Conservation (phyloP, 2,329 filamentous ascomycete genomes). For the Fusarium humuli region DNA sequence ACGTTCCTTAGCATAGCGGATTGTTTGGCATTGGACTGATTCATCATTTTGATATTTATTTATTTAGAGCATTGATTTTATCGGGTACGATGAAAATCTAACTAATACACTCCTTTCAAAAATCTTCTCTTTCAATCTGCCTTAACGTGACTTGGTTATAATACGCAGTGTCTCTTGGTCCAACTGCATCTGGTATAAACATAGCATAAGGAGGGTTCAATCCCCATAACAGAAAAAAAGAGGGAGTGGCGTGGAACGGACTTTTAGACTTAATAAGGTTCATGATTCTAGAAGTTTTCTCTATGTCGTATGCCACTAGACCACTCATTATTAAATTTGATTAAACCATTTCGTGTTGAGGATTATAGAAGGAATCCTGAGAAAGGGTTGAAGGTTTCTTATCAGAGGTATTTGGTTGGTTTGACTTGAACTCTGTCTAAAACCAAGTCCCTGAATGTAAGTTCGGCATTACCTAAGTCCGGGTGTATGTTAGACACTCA, state of each 20-base stretch:
- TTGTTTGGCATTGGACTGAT: slow-evolving; percentile 25
- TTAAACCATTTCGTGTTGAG: background rate
- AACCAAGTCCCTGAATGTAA: background rate
- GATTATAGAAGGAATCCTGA: too few species aligned
- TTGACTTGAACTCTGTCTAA: background rate
- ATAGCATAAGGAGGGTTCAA: background rate
- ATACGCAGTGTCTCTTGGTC: background rate
- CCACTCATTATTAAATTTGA: background rate
- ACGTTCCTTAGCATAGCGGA: slow-evolving; percentile 1
- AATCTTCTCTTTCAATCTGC: background rate
- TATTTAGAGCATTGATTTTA: slow-evolving; percentile 31
- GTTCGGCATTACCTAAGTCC: background rate
- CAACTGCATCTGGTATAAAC: too few species aligned
- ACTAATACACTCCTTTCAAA: slow-evolving; percentile 35
- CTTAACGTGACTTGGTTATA: too few species aligned
- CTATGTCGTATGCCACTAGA: background rate
- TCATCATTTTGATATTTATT: slow-evolving; percentile 10
- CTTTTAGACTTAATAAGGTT: background rate
- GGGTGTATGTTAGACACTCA: background rate
- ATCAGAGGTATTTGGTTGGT: background rate
- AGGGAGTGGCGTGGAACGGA: background rate
- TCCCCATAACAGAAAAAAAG: background rate
- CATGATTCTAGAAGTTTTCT: background rate
- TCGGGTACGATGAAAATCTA: slow-evolving; percentile 26
- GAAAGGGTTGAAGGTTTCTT: too few species aligned